A percentile compares a stretch with the other conserved stretches of the same genome.
phyloP scores from a whole-genome alignment of 371 early-diverging fungal species.

The Phascolomyces articulosus region DNA sequence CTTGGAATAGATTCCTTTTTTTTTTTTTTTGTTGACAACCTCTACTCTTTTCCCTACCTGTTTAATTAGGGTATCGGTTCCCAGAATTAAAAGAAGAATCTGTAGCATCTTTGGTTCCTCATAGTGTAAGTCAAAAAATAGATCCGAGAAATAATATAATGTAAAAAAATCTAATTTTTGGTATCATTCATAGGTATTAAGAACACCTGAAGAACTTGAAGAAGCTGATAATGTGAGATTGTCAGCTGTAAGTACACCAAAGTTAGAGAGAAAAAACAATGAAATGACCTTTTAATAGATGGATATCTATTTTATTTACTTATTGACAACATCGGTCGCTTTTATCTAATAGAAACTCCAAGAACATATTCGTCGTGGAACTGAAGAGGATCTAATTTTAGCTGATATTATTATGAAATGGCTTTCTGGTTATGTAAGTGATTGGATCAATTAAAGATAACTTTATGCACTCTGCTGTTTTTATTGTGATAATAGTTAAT shows the following conservation, averaged over 20 bases:
- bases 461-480: not conserved
- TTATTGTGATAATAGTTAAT: not conserved
- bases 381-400: constrained; percentile 89
- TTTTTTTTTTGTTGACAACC: too few relatives aligned
- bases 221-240: constrained; percentile 90
- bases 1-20: too few relatives aligned
- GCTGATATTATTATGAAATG: constrained; percentile 97
- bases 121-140: not conserved
- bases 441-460: too few relatives aligned
- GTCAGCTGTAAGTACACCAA: constrained; percentile 66
- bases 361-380: constrained; percentile 92
- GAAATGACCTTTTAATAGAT: too few relatives aligned
- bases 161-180: not conserved
- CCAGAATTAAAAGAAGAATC: constrained; percentile 76
- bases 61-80: constrained; percentile 76
- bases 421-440: constrained; percentile 90
- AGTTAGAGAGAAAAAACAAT: not conserved
- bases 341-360: constrained; percentile 80
- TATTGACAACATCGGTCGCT: too few relatives aligned
- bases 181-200: constrained; percentile 55
- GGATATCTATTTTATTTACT: not conserved
- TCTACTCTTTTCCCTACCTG: not conserved
- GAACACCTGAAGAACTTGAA: constrained; percentile 91
- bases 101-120: constrained; percentile 56
- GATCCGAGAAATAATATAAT: not conserved